Conservation (phyloP, 352 stramenopile genomes). For the Pythium utonaiense region DNA sequence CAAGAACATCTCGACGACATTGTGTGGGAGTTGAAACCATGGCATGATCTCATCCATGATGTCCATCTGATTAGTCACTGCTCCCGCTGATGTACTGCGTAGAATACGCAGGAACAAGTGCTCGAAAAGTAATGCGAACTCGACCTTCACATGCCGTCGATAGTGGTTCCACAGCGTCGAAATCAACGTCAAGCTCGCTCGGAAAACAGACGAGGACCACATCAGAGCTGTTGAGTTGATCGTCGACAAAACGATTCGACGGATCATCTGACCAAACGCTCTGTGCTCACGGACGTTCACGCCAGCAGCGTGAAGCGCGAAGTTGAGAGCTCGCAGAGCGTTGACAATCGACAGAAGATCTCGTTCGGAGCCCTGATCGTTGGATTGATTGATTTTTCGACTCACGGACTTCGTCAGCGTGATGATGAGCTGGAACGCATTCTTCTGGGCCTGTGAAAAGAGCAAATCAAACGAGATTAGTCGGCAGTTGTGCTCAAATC, state of each 20-base stretch:
- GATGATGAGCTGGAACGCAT: slow-evolving; percentile 68
- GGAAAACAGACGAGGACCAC: slow-evolving; percentile 57
- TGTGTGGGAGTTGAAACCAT: slow-evolving; percentile 82
- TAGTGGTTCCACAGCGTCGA: slow-evolving; percentile 87
- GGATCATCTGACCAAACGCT: slow-evolving; percentile 71
- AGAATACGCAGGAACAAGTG: slow-evolving; percentile 78
- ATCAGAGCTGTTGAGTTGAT: slow-evolving; percentile 62
- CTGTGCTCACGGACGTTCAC: slow-evolving; percentile 46
- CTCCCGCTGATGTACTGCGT: slow-evolving; percentile 37
- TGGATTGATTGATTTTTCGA: slow-evolving; percentile 36
- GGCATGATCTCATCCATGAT: slow-evolving; percentile 78
- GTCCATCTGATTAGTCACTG: slow-evolving; percentile 56
- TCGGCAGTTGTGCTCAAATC: too few species aligned
- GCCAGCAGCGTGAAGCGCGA: slow-evolving; percentile 57
- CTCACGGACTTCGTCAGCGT: slow-evolving; percentile 74
- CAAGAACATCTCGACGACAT: slow-evolving; percentile 85
- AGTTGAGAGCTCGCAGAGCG: slow-evolving; percentile 66
- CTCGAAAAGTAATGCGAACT: slow-evolving; percentile 79
- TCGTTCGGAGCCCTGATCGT: slow-evolving; percentile 32
- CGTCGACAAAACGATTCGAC: slow-evolving; percentile 68
- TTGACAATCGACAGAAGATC: slow-evolving; percentile 63
- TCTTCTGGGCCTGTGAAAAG: slow-evolving; percentile 51
- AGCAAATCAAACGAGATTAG: too few species aligned
- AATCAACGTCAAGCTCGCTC: slow-evolving; percentile 53
- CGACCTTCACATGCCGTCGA: slow-evolving; percentile 75